Percentiles rank a stretch among this genome's conserved stretches.
These are phyloP conservation scores for Endotrypanum monterogeii DNA, from an alignment of 208 protist species.

Conservation along the genomic window DNA sequence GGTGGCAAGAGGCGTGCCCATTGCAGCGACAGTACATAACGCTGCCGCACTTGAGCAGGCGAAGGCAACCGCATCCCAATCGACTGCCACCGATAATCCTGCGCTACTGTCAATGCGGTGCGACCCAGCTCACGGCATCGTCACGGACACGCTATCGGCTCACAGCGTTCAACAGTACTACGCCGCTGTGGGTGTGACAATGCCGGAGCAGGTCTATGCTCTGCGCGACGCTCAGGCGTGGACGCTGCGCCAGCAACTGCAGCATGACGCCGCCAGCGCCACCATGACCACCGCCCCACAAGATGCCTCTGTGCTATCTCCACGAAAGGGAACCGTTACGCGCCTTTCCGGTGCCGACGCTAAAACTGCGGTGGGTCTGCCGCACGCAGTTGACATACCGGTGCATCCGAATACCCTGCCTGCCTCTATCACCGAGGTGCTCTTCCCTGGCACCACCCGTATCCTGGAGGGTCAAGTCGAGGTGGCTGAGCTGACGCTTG, in stretches of 20 bases:
- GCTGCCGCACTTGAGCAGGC: not conserved
- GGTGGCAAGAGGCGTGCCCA: not conserved
- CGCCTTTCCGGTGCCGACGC: not conserved
- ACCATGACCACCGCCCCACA: not conserved
- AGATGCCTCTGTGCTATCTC: too few species aligned
- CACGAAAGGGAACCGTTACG: not conserved
- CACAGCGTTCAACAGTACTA: slow-evolving; percentile 31
- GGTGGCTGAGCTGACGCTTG: slow-evolving; percentile 29
- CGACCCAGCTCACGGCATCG: not conserved
- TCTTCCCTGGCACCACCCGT: slow-evolving; percentile 3
- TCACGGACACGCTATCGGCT: slow-evolving; percentile 20
- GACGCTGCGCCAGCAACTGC: slow-evolving; percentile 6
- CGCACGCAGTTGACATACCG: not conserved
- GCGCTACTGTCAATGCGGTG: not conserved
- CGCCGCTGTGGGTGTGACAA: slow-evolving; percentile 25
- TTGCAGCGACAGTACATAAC: not conserved
- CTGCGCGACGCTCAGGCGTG: slow-evolving; percentile 8
- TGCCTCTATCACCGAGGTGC: slow-evolving; percentile 2
- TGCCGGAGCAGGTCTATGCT: slow-evolving; percentile 37
- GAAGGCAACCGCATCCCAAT: not conserved
- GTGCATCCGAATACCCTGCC: not conserved
- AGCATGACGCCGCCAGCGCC: not conserved
- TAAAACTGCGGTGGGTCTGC: not conserved
- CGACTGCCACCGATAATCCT: not conserved
- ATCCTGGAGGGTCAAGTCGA: slow-evolving; percentile 33